Evolutionary conservation across 306 rosid genomes (phyloP).

Genomic region (Amphicarpaea edgeworthii): DNA sequence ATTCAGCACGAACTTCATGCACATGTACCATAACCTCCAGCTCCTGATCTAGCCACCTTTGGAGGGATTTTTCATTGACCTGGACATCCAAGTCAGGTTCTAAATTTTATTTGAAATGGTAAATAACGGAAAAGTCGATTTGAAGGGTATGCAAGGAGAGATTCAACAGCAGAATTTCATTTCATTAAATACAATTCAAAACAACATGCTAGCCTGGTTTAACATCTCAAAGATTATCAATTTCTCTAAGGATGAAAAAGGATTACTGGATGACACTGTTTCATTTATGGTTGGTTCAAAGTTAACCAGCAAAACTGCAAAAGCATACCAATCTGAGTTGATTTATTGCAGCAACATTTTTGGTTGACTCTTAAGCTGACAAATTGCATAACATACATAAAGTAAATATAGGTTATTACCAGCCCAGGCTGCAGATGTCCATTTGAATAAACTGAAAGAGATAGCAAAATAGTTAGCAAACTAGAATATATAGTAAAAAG

Average conservation of each 20-base stretch:
- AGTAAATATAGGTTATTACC: slow-evolving; percentile 58
- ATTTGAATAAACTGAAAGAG: slow-evolving; percentile 63
- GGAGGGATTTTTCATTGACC: slow-evolving; percentile 72
- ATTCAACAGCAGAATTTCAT: slow-evolving; percentile 5
- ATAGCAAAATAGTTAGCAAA: slow-evolving; percentile 50
- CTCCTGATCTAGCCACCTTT: slow-evolving; percentile 86
- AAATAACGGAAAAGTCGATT: background rate
- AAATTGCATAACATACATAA: slow-evolving; percentile 23
- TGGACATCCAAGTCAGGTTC: slow-evolving; percentile 45
- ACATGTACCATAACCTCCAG: slow-evolving; percentile 77
- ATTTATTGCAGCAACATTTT: background rate
- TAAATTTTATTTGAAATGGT: slow-evolving; percentile 9
- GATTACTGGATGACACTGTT: slow-evolving; percentile 17
- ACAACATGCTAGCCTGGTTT: slow-evolving; percentile 34
- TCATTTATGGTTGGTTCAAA: slow-evolving; percentile 40
- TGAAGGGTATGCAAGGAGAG: slow-evolving; percentile 3
- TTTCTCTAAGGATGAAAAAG: slow-evolving; percentile 29
- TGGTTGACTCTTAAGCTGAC: slow-evolving; percentile 16
- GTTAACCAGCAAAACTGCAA: slow-evolving; percentile 29
- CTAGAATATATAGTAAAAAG: slow-evolving; percentile 14
- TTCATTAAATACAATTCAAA: slow-evolving; percentile 25
- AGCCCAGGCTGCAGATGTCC: slow-evolving; percentile 65
- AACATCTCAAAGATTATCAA: slow-evolving; percentile 21
- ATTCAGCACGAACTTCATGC: slow-evolving; percentile 80
- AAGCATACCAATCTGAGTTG: slow-evolving; percentile 18